Percentiles rank a stretch among this genome's conserved stretches.
Conservation (phyloP, 2,329 filamentous ascomycete genomes). For the Annulohypoxylon truncatum region DNA sequence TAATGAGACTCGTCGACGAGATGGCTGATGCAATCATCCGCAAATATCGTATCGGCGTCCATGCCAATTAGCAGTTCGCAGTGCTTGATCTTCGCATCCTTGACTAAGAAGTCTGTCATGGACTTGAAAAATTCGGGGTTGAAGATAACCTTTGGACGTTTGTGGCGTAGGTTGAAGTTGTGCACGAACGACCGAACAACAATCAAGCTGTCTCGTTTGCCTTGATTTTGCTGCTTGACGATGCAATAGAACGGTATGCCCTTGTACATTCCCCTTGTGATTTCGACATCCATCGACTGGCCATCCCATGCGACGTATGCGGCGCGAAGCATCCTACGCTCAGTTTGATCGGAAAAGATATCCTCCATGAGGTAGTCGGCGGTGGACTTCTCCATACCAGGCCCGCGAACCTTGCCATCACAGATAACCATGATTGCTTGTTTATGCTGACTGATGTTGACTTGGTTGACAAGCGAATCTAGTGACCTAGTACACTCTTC, state of each 20-base stretch:
- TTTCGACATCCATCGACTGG: slow-evolving; percentile 59
- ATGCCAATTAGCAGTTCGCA: slow-evolving; percentile 59
- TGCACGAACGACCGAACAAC: slow-evolving; percentile 62
- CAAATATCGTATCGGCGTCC: slow-evolving; percentile 62
- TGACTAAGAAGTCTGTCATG: slow-evolving; percentile 54
- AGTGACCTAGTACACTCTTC: slow-evolving; percentile 59
- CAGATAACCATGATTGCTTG: slow-evolving; percentile 61
- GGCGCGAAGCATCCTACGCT: slow-evolving; percentile 52
- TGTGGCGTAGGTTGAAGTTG: slow-evolving; percentile 59
- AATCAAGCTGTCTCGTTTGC: slow-evolving; percentile 62
- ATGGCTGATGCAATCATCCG: slow-evolving; percentile 57
- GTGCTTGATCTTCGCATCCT: slow-evolving; percentile 53
- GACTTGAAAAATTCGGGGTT: slow-evolving; percentile 57
- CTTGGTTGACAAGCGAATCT: slow-evolving; percentile 59
- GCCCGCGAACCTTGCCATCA: slow-evolving; percentile 60
- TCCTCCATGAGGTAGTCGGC: slow-evolving; percentile 61
- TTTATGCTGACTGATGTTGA: slow-evolving; percentile 56
- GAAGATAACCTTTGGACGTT: slow-evolving; percentile 59
- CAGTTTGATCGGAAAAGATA: slow-evolving; percentile 54
- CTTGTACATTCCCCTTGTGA: slow-evolving; percentile 58
- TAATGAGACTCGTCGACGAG: slow-evolving; percentile 58
- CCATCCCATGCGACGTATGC: slow-evolving; percentile 61
- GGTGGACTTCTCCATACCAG: slow-evolving; percentile 61
- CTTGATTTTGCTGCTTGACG: slow-evolving; percentile 62
- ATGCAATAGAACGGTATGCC: slow-evolving; percentile 60